Conservation (phyloP, 305 asterid genomes). For the Solanum hybrid region DNA sequence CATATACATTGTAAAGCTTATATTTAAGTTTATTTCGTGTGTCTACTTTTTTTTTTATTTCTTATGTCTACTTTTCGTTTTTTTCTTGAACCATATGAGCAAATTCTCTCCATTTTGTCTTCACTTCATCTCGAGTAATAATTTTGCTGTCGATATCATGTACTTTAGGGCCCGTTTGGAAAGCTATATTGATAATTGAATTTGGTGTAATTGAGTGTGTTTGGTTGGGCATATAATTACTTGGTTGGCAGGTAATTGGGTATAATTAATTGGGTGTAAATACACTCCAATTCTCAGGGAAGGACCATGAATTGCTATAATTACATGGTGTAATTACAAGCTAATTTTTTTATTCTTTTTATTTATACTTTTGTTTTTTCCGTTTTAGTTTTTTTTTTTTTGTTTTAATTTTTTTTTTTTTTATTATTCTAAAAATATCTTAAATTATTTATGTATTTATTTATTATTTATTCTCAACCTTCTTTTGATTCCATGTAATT, state of each 20-base stretch:
- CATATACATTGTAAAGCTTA: slow-evolving; percentile 19
- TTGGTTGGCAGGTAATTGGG: not conserved
- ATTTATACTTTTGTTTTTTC: too few species aligned
- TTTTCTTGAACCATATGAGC: not conserved
- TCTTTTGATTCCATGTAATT: not conserved
- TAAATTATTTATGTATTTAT: too few species aligned
- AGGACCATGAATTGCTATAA: not conserved
- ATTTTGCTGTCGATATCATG: not conserved
- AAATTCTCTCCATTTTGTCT: not conserved
- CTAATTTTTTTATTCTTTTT: too few species aligned
- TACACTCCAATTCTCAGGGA: not conserved
- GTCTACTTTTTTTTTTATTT: not conserved
- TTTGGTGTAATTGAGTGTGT: not conserved
- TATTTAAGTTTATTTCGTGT: not conserved
- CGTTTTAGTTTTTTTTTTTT: too few species aligned
- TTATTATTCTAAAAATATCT: too few species aligned
- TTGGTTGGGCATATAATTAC: not conserved
- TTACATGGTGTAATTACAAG: not conserved
- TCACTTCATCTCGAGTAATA: not conserved
- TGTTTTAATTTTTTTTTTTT: too few species aligned
- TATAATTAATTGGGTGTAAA: not conserved
- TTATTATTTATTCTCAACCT: not conserved
- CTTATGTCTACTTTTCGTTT: not conserved
- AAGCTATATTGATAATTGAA: too few species aligned
- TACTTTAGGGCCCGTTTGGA: not conserved